Evolutionary conservation across 2,329 filamentous ascomycete species (phyloP), one percentile per base, ranked within the genome.

Genomic region (Colletotrichum lupini): DNA sequence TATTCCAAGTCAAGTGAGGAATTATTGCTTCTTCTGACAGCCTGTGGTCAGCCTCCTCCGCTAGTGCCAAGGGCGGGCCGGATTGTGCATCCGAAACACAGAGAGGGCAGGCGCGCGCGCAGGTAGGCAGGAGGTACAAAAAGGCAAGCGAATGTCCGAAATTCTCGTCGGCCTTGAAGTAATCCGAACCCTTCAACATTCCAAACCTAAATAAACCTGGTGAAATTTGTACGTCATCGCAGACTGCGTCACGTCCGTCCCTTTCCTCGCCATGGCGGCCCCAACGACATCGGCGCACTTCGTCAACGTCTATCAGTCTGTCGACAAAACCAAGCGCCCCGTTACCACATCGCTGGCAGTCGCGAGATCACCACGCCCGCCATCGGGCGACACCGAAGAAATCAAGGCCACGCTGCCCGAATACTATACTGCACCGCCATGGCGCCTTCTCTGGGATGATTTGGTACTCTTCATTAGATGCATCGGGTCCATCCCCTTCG

Each of bases 361-460:
- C 42, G 42, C 42, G 42, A 49, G 19, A 19, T 49, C 42, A 19
- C 16, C 42, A 49, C 19, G 7, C 19, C n/a, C 55, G 9, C 55
- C 55, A 22, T 49, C 42, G 19, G 42, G 42, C 42, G 42, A 22
- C 19, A 49, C 5, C 42, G 42, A 49, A 22, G 19, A 49, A 49
- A 49, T 65, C 30, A 24, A 12, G 19, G 62, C 52, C 22, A 42
- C 52, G 4, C 32, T 65, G n/a, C 60, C 70, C 16, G 70, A 73
- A 26, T 73, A 73, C 35, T 59, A 73, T 56, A 37, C 56, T 46
- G 67, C 67, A 5, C 24, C 67, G 9, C 70, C 70, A 14, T 73
- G 70, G 70, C 37, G 60, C 26, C 70, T 73, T 1, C 42, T 70
- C 5, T 63, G 42, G 24, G 70, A 74, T 37, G 72, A 74, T 22